phyloP scores from a whole-genome alignment of 441 rosid species.

The Mallotus japonicus region DNA sequence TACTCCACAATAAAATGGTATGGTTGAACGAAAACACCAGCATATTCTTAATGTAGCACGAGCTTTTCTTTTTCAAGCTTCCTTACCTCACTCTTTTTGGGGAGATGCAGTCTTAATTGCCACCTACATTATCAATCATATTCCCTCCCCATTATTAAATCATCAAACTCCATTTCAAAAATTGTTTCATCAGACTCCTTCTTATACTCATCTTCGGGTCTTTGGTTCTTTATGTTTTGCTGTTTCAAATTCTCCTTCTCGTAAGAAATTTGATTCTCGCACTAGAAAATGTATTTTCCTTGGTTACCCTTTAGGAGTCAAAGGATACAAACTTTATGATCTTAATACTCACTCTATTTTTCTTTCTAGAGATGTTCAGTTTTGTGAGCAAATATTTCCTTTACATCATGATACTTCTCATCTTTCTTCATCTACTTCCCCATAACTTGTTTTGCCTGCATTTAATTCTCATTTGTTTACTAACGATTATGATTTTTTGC shows the following conservation, averaged over 20 bases:
- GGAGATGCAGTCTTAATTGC: background rate
- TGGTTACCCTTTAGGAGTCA: background rate
- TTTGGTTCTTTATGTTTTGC: slow-evolving; percentile 5
- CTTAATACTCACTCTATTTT: background rate
- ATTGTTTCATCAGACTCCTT: background rate
- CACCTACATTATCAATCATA: background rate
- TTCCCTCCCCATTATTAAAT: background rate
- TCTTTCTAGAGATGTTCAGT: background rate
- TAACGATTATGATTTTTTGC: too few species aligned
- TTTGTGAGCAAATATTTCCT: background rate
- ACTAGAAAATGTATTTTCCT: background rate
- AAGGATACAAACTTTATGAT: background rate
- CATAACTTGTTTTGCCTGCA: background rate
- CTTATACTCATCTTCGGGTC: background rate
- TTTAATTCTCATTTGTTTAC: too few species aligned
- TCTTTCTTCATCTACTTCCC: background rate
- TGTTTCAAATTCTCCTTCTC: background rate
- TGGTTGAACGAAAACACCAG: background rate
- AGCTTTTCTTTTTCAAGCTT: background rate
- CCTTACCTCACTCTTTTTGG: background rate
- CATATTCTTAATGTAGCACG: background rate
- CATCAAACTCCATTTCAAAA: background rate
- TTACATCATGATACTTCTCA: background rate
- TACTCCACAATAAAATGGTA: background rate
- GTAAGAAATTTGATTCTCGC: background rate